Conservation (phyloP, 139 green algal genomes). For the Picochlorum sp. region DNA sequence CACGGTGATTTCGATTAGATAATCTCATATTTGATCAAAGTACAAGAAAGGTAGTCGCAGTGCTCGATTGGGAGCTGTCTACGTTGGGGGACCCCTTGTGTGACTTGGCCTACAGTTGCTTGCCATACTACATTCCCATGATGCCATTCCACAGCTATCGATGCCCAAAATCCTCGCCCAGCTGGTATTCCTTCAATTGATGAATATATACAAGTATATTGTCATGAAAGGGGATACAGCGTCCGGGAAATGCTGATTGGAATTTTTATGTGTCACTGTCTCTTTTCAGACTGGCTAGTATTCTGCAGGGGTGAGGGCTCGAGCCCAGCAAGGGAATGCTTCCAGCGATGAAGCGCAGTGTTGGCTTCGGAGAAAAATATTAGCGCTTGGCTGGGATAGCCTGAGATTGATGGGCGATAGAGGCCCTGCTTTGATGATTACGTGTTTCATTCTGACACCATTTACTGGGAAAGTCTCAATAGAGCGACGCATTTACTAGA, state of each 20-base stretch:
- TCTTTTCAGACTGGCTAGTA: conserved; percentile 84
- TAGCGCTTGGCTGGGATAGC: conserved; percentile 46
- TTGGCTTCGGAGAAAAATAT: conserved; percentile 53
- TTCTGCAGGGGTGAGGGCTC: conserved; percentile 80
- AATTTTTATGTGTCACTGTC: conserved; percentile 86
- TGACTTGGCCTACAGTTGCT: conserved; percentile 90
- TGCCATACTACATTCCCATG: conserved; percentile 69
- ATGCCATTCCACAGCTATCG: conserved; percentile 4
- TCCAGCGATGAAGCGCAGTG: conserved; percentile 55
- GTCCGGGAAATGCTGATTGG: conserved; percentile 46
- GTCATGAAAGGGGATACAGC: conserved; percentile 31
- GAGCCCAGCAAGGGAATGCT: conserved; percentile 74
- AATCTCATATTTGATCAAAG: conserved; percentile 75
- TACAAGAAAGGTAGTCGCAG: conserved; percentile 43
- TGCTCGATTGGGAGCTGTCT: conserved; percentile 98
- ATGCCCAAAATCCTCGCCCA: conserved; percentile 32
- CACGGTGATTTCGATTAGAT: conserved; percentile 95
- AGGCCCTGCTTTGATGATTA: background rate
- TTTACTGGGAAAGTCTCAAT: conserved; percentile 23
- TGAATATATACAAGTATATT: conserved; percentile 74
- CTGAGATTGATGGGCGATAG: conserved; percentile 17
- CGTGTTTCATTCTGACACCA: background rate
- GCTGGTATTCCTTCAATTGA: conserved; percentile 69
- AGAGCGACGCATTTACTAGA: conserved; percentile 28
- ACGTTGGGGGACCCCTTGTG: conserved; percentile 85